Conservation (phyloP, 805 yeast genomes). For the Priceomyces medius region DNA sequence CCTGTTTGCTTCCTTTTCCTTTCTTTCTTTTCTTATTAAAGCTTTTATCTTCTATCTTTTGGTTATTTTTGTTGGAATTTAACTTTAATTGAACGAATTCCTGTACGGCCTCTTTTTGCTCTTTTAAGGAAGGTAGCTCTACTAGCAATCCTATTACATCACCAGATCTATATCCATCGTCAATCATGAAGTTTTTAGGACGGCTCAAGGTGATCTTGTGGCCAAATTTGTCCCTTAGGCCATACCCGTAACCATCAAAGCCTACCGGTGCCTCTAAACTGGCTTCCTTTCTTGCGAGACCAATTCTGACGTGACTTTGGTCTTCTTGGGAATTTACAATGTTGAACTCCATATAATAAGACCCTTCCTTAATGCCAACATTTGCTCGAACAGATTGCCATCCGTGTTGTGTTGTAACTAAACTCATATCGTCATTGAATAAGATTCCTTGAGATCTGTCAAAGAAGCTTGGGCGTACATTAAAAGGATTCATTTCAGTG, state of each 20-base stretch:
- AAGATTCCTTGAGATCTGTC: slow-evolving; percentile 66
- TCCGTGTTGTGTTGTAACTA: slow-evolving; percentile 63
- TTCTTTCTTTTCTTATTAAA: slow-evolving; percentile 14
- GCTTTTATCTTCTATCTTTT: slow-evolving; percentile 5
- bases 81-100: slow-evolving; percentile 20
- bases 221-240: slow-evolving; percentile 76
- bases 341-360: slow-evolving; percentile 74
- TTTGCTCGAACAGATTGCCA: slow-evolving; percentile 80
- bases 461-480: slow-evolving; percentile 56
- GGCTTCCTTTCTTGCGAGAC: slow-evolving; percentile 83
- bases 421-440: slow-evolving; percentile 24
- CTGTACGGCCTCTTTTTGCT: slow-evolving; percentile 44
- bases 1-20: slow-evolving; percentile 15
- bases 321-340: slow-evolving; percentile 45
- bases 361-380: slow-evolving; percentile 74
- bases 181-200: slow-evolving; percentile 53
- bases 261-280: slow-evolving; percentile 95
- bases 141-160: slow-evolving; percentile 82
- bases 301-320: slow-evolving; percentile 70
- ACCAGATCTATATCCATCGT: slow-evolving; percentile 60
- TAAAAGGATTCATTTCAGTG: slow-evolving; percentile 70
- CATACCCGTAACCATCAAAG: slow-evolving; percentile 91
- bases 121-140: slow-evolving; percentile 55
- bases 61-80: background rate
- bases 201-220: slow-evolving; percentile 75